Evolutionary conservation across 1,284 basidiomycete species (phyloP).

Genomic region (Leccinum pallidistipes): DNA sequence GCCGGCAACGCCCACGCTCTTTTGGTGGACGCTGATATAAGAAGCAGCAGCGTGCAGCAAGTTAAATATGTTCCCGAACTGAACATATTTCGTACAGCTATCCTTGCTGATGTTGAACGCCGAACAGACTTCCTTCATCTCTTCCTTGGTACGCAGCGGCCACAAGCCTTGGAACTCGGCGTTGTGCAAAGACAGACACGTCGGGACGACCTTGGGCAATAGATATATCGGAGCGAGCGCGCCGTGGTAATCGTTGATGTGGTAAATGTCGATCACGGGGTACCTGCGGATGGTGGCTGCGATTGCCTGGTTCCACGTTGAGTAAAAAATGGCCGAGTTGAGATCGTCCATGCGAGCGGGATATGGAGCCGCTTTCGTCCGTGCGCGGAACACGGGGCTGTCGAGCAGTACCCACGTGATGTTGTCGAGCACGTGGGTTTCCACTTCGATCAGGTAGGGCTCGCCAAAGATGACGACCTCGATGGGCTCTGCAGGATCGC

Average conservation of each 20-base stretch:
- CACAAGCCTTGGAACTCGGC: constrained; percentile 96
- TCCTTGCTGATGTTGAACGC: constrained; percentile 96
- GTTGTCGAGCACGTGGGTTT: constrained; percentile 88
- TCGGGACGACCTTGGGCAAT: constrained; percentile 84
- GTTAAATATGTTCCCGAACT: constrained; percentile 97
- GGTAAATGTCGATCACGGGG: constrained; percentile 87
- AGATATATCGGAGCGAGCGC: constrained; percentile 88
- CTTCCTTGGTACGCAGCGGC: constrained; percentile 93
- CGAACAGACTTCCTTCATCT: constrained; percentile 96
- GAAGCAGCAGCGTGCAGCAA: constrained; percentile 88
- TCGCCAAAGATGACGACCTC: constrained; percentile 96
- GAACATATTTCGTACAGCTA: constrained; percentile 92
- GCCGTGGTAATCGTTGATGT: constrained; percentile 91
- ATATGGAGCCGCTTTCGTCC: constrained; percentile 92
- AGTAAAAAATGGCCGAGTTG: constrained; percentile 94
- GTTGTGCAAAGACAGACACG: constrained; percentile 92
- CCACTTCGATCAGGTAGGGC: constrained; percentile 91
- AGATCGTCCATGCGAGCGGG: constrained; percentile 95
- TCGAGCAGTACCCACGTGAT: constrained; percentile 93
- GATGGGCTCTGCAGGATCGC: constrained; percentile 89
- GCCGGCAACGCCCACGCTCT: constrained; percentile 89
- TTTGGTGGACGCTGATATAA: constrained; percentile 90
- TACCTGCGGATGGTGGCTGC: constrained; percentile 83
- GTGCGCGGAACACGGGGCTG: constrained; percentile 92
- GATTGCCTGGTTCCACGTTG: constrained; percentile 95